Evolutionary conservation across 257 asterid species (phyloP), one percentile per base, ranked within the genome.

Genomic region (Rhazya stricta): DNA sequence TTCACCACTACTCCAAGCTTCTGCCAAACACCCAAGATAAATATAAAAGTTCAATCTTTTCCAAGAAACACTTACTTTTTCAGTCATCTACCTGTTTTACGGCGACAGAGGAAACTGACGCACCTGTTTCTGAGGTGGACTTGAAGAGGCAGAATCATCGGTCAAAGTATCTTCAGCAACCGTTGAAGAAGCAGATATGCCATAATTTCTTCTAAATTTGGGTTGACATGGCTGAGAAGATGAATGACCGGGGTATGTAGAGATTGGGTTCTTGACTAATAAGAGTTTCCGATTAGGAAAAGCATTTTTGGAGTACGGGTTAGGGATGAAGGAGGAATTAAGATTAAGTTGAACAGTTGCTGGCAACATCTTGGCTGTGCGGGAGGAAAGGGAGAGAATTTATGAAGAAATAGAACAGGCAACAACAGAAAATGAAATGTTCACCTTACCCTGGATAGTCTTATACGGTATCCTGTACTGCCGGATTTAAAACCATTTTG

Each of bases 1-100:
- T 84, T 84, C 77, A 84, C 82, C 60, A 81, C 85, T 67, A 84
- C 88, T 53, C 80, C 75, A 16, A 84, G 85, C 82, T 84, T 84
- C 88, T 84, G 36, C 43, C 58, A 65, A 65, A 43, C 58, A 62
- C 41, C 9, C 65, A 72, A 32, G 66, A 39, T 3, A 50, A 50
- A 18, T 23, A 54, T 21, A 2, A 51, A 67, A 46, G 71, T 1
- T 1, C 27, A 27, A 62, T 45, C 63, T 48, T 72, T 66, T 36
- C 19, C 57, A 51, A 27, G 32, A 71, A 12, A 46, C 32, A 66
- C 5, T 57, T 5, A 10, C 6, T 56, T n/a, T 48, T 21, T 23
- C 43, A 34, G 9, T 25, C 43, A 13, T 23, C 29, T 1, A 61
- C 3, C 30, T 43, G 0, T 3, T 21, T n/a, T 6, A 3, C 43